These are phyloP conservation scores for Fusarium keratoplasticum DNA, from an alignment of 2,329 filamentous ascomycete genomes.

Conservation along the genomic window DNA sequence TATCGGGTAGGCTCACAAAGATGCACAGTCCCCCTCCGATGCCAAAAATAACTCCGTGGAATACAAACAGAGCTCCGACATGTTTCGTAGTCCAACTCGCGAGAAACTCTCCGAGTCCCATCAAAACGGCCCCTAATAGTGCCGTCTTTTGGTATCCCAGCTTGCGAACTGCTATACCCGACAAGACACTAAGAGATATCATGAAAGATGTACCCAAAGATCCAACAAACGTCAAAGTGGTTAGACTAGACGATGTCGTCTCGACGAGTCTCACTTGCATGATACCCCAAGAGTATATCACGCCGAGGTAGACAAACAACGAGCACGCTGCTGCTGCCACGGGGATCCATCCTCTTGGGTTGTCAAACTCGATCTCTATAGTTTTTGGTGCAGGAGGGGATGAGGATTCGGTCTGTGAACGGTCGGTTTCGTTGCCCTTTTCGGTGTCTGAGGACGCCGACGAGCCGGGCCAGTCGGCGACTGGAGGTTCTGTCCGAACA, in stretches of 20 bases:
- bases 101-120: slow-evolving; percentile 46
- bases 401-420: not conserved
- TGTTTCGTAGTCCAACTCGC: slow-evolving; percentile 43
- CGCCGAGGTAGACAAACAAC: slow-evolving; percentile 45
- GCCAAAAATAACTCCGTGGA: slow-evolving; percentile 44
- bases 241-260: slow-evolving; percentile 37
- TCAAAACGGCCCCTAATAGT: slow-evolving; percentile 37
- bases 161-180: slow-evolving; percentile 27
- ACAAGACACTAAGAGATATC: slow-evolving; percentile 41
- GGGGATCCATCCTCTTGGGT: slow-evolving; percentile 29
- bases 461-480: not conserved
- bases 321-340: slow-evolving; percentile 37
- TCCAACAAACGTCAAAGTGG: slow-evolving; percentile 46
- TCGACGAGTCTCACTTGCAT: slow-evolving; percentile 46
- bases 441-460: slow-evolving; percentile 23
- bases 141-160: slow-evolving; percentile 42
- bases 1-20: slow-evolving; percentile 27
- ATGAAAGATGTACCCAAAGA: slow-evolving; percentile 45
- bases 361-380: slow-evolving; percentile 23
- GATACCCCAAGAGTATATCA: slow-evolving; percentile 49
- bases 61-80: slow-evolving; percentile 40
- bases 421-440: slow-evolving; percentile 18
- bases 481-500: not conserved
- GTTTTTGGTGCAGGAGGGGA: not conserved
- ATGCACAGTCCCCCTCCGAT: slow-evolving; percentile 40